A percentile compares a stretch with the other conserved stretches of the same genome.
phyloP scores from a whole-genome alignment of 2,329 filamentous ascomycete genomes.

The Alternaria arbusti region DNA sequence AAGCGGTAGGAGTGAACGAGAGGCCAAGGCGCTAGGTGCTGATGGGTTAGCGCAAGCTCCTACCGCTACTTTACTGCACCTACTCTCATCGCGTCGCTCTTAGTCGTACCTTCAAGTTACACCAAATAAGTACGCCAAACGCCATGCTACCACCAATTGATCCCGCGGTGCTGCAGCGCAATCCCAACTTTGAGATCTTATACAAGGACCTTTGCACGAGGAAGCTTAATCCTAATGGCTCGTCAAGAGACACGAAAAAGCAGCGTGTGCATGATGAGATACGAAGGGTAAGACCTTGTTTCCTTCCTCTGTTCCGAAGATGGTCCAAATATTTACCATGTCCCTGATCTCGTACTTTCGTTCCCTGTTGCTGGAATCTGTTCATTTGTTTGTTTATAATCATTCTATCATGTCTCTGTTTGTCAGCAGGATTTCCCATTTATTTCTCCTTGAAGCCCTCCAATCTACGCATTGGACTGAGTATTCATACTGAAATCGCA shows the following conservation, averaged over 20 bases:
- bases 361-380: neutral
- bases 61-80: constrained; percentile 5
- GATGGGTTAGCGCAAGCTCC: neutral
- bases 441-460: neutral
- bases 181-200: constrained; percentile 54
- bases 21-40: constrained; percentile 11
- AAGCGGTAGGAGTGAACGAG: neutral
- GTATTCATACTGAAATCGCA: neutral
- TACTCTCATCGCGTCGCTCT: neutral
- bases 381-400: constrained; percentile 4
- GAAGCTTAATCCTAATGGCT: constrained; percentile 54
- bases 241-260: constrained; percentile 51
- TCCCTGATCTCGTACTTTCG: neutral
- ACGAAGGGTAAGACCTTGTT: constrained; percentile 36
- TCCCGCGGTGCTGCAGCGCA: constrained; percentile 43
- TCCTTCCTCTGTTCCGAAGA: too few species aligned
- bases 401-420: neutral
- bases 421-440: too few species aligned
- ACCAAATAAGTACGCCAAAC: neutral
- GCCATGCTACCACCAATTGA: constrained; percentile 53
- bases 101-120: neutral
- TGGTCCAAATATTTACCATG: too few species aligned
- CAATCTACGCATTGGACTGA: too few species aligned
- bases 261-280: constrained; percentile 51
- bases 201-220: constrained; percentile 54